Evolutionary conservation across 2,329 filamentous ascomycete species (phyloP).

Genomic region (Pseudogymnoascus sp.): DNA sequence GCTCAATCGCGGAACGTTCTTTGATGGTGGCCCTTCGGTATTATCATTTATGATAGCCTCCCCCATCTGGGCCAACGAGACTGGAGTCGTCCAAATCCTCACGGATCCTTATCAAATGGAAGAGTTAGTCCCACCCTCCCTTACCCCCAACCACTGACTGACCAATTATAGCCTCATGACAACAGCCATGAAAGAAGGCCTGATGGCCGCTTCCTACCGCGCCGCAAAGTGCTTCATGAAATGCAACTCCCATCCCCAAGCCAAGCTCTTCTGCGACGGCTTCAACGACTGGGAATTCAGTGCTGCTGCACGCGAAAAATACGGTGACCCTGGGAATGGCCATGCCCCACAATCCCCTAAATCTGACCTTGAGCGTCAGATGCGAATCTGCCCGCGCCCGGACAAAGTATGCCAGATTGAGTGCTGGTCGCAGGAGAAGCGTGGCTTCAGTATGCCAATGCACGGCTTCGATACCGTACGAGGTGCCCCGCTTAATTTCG

Average conservation of each 20-base stretch:
- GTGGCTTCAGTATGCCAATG: conserved; percentile 7
- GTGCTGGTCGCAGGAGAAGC: conserved; percentile 7
- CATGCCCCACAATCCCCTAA: not conserved
- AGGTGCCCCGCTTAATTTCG: not conserved
- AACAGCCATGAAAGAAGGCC: conserved; percentile 3
- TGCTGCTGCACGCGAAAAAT: not conserved
- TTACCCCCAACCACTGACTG: not conserved
- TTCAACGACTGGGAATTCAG: conserved; percentile 7
- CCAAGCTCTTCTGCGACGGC: not conserved
- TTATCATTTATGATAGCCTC: not conserved
- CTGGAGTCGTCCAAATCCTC: not conserved
- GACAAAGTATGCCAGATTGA: conserved; percentile 10
- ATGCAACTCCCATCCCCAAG: conserved; percentile 5
- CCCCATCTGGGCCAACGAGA: not conserved
- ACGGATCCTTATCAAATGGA: conserved; percentile 7
- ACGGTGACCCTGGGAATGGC: not conserved
- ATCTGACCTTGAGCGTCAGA: not conserved
- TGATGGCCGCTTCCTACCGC: conserved; percentile 2
- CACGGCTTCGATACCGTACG: not conserved
- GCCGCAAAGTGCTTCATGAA: conserved; percentile 5
- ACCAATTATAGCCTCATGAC: not conserved
- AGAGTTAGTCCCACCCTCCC: not conserved
- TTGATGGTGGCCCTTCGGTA: not conserved
- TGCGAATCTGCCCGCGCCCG: not conserved
- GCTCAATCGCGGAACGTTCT: conserved; percentile 4